Base-by-base conservation (phyloP, 306 rosid species). In the Begonia loranthoides region DNA sequence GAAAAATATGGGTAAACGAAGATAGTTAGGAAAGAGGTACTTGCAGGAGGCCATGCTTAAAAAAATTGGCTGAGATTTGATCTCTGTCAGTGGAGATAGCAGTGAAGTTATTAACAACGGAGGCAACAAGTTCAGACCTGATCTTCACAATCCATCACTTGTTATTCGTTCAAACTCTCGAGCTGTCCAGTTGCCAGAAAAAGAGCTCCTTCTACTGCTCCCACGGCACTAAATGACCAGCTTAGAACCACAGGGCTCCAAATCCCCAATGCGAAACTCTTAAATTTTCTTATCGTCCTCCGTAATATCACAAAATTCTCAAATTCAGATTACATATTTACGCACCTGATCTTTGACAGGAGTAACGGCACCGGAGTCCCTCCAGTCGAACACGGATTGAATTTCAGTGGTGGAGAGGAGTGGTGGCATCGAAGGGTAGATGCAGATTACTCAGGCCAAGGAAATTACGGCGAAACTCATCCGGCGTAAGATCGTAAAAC, bases 241-340 rank as follows among this genome's bases (percentile, higher is more conserved):
- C 90, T 82, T 82, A n/a, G 96, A 87, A 49, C 96, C 96, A 50
- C 96, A 83, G 0, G 94, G 11, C 5, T n/a, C 96, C 96, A 90
- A 82, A 59, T 51, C 16, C 51, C 57, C 34, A 17, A 12, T 46
- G 45, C 15, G 54, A 43, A 15, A 45, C 41, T 10, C 54, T 28
- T 4, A 56, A 55, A 13, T 9, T 39, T 9, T 0, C 5, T 9
- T 15, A 9, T 44, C 21, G 9, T 4, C 13, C 7, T 33, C 17
- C 9, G 0, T 4, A 4, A 9, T 7, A 10, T 7, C 10, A 13
- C 7, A 33, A 54, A 9, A 9, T 9, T 9, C 45, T 41, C 45
- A 9, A 1, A 41, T 41, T 41, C 45, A 41, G 10, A 9, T 10
- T 19, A 47, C 6, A 9, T 2, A n/a, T 5, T 7, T 64, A 19